Evolutionary conservation across 225 moss, liverwort and hornwort genomes (phyloP), one percentile per base, ranked within the genome.

Genomic region (Marchantia polymorpha): DNA sequence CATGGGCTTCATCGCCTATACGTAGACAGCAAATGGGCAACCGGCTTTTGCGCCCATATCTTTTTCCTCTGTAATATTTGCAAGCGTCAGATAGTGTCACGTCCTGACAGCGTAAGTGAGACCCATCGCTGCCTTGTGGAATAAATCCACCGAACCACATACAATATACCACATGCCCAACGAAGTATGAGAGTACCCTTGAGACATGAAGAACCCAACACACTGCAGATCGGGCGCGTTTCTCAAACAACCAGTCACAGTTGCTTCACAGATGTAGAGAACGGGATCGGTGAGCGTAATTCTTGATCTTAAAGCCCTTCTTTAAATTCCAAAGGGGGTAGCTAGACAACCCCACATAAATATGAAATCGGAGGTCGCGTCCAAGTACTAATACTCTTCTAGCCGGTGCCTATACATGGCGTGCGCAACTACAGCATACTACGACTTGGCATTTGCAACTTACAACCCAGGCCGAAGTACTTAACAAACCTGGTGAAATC

Each of bases 391-490:
- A 78, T 49, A 61, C 20, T 39, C 22, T 60, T 77, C 58, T 68
- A 67, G 66, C 60, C 46, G 31, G 4, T 61, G 65, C 52, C 73
- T 73, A 23, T 75, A 48, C 69, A 69, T 77, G 25, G 66, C 56
- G 20, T 77, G 67, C 49, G 72, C 53, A 30, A 59, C 73, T 47
- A 64, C 77, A 72, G 73, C 29, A 69, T 39, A 29, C 54, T 84
- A 56, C 49, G 16, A 71, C 68, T 29, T 55, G 39, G 59, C 56
- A 47, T 71, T 53, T 54, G 65, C 73, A 73, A 78, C 78, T 77
- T 81, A 78, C 81, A 78, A 69, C 75, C 75, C 70, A 78, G 81
- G 66, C 73, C 64, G 31, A 39, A 2, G 73, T 78, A 70, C 55
- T 70, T 53, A 16, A 53, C 68, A 81, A 64, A 50, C 74, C 69